Evolutionary conservation across 371 early-diverging fungal genomes (phyloP).

Genomic region (Actinomortierella wolfii): DNA sequence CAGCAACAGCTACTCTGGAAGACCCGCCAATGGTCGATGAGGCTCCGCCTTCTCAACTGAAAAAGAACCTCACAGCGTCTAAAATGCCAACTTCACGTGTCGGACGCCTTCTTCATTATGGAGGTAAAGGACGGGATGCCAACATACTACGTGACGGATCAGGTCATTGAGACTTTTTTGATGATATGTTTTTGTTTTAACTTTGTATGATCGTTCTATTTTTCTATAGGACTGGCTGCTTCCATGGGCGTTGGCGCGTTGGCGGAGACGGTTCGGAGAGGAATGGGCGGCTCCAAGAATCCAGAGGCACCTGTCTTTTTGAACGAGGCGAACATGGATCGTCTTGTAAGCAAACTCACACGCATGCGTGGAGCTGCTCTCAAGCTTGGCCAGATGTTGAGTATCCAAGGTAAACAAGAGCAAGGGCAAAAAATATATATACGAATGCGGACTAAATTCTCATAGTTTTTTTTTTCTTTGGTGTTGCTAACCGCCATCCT

Average conservation of each 20-base stretch:
- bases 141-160: too few species aligned
- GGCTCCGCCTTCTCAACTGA: conserved; percentile 5
- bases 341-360: conserved; percentile 85
- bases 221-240: conserved; percentile 59
- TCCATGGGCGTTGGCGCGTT: conserved; percentile 79
- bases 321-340: conserved; percentile 84
- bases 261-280: conserved; percentile 72
- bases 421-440: background rate
- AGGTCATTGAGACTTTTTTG: conserved; percentile 4
- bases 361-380: conserved; percentile 97
- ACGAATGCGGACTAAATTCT: background rate
- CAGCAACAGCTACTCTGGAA: background rate
- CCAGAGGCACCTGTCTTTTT: conserved; percentile 55
- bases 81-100: conserved; percentile 69
- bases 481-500: too few species aligned
- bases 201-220: conserved; percentile 1
- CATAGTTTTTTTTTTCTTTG: too few species aligned
- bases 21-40: conserved; percentile 5
- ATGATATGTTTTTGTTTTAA: background rate
- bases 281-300: conserved; percentile 55
- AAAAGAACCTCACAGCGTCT: conserved; percentile 55
- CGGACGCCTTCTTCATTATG: conserved; percentile 71
- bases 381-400: conserved; percentile 97
- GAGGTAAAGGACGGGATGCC: conserved; percentile 51
- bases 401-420: conserved; percentile 80